Evolutionary conservation across 805 yeast genomes (phyloP), one percentile per base, ranked within the genome.

Genomic region (Yarrowia alimentaria): DNA sequence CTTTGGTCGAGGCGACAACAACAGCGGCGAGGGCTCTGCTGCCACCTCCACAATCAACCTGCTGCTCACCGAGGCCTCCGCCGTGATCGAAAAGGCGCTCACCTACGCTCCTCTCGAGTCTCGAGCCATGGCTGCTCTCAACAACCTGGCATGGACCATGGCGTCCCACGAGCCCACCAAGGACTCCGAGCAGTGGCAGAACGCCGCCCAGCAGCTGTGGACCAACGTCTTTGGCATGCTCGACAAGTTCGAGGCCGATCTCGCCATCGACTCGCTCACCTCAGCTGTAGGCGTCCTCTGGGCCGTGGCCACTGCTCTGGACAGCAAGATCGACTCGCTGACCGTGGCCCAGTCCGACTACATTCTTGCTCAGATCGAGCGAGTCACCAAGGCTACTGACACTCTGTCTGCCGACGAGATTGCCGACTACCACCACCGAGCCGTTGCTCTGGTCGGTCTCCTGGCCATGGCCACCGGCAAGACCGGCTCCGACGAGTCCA

Each of bases 141-240:
- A 86, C 66, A 90, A 90, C 60, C 63, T 83, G 49, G 63, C 78
- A 31, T 82, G 90, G 89, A 66, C 81, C 21, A 64, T 67, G 28
- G 48, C 60, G 12, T 59, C 64, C 42, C 60, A 5, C 58, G 64
- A 63, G 53, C 60, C 38, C 16, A 42, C 58, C 5, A 22, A 50
- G 12, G 53, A 52, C 13, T 71, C 74, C 1, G 63, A 64, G 4
- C 61, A 57, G 32, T 77, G 81, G 80, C 45, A 34, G 7, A 33
- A 24, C 3, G 49, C 52, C 5, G 65, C 71, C 13, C 57, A 50
- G 18, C 52, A 37, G n/a, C 31, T 66, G 17, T 67, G 64, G 62
- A 38, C 17, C n/a, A 43, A 42, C n/a, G 37, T 60, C 11, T n/a
- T 47, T 18, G 54, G 56, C 17, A 47, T 56, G 60, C 34, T 62